These are phyloP conservation scores for Speleostelium caveatum DNA, from an alignment of 78 protist genomes.

Conservation along the genomic window DNA sequence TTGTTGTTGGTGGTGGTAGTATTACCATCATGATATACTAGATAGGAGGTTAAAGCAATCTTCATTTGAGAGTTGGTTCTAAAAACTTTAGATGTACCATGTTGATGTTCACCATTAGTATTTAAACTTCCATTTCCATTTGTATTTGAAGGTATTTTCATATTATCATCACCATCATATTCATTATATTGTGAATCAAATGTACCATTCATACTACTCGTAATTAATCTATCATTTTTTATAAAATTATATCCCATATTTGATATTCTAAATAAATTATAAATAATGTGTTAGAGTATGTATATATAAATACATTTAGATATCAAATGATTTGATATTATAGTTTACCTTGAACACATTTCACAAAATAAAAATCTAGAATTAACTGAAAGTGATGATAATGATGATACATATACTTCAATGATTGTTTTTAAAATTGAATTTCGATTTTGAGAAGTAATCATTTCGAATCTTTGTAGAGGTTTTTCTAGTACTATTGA, in stretches of 20 bases:
- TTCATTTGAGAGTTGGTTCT: not conserved
- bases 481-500: constrained; percentile 23
- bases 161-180: not conserved
- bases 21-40: too few relatives aligned
- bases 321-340: not conserved
- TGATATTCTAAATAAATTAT: constrained; percentile 13
- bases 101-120: not conserved
- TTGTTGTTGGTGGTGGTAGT: too few relatives aligned
- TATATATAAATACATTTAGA: too few relatives aligned
- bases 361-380: constrained; percentile 63
- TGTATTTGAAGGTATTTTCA: not conserved
- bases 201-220: not conserved
- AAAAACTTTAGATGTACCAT: not conserved
- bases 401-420: not conserved
- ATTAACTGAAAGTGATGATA: constrained; percentile 7
- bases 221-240: not conserved
- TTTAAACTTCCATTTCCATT: not conserved
- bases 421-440: constrained; percentile 21
- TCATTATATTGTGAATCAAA: not conserved
- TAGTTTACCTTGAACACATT: constrained; percentile 34
- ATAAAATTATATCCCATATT: constrained; percentile 23
- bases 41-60: too few relatives aligned
- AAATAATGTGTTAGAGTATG: not conserved
- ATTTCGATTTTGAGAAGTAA: constrained; percentile 20
- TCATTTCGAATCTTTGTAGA: constrained; percentile 37